Evolutionary conservation across 257 asterid species (phyloP), one percentile per base, ranked within the genome.

Genomic region (Nicotiana tabacum): DNA sequence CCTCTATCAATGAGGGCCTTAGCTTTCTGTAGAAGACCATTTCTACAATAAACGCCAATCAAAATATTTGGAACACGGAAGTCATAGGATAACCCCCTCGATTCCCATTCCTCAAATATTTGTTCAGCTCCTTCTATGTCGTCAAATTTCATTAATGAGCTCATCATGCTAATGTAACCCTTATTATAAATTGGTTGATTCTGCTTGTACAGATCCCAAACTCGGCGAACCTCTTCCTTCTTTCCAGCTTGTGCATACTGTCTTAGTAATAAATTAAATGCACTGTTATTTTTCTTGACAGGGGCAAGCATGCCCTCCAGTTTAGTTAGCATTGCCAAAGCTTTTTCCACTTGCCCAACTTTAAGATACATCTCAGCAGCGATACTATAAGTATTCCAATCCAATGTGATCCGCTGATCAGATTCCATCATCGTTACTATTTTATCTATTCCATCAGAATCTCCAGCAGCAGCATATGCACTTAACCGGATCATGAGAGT

Each of bases 71-170:
- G 88, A 65, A 94, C 80, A 57, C 91, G 90, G 60, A 92, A 91
- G 86, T 92, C 97, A 83, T 82, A 82, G 58, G 67, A n/a, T 83
- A 74, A 74, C 9, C 89, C 89, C 78, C 85, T 81, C 16, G 82
- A 83, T 84, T 90, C 93, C 97, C 98, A 92, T 82, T 94, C 94
- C 80, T 84, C 87, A 60, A 88, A 83, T 56, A 94, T 83, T 84
- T 86, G 88, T 89, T 91, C 92, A 61, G 79, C 80, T 48, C 88
- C 93, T 84, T 87, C 89, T 62, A 89, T 46, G 81, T 91, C 97
- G 33, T 85, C 86, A 43, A 90, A 86, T 84, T 83, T 90, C 88
- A 81, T 77, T 29, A 94, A 61, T 1, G 91, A 77, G 5, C 90
- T 88, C 91, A 91, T 85, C 96, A 92, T 90, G 88, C 88, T 82